Percentiles rank a stretch among this genome's conserved stretches.
phyloP scores from a whole-genome alignment of 169 alveolate species.

The Perkinsus chesapeaki region DNA sequence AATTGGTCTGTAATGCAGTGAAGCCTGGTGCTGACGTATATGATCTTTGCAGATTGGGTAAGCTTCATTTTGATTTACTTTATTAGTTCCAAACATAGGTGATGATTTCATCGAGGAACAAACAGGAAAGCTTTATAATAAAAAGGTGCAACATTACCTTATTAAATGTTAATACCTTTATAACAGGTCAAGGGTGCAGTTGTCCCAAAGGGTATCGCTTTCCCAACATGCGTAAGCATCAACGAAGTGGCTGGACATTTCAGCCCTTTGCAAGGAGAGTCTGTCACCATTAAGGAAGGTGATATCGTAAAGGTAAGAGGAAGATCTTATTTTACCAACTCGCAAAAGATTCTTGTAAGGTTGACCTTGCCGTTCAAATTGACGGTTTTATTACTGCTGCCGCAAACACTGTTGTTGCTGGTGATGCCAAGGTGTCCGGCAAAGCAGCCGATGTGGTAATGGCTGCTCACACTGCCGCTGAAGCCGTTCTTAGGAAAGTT shows the following conservation, averaged over 20 bases:
- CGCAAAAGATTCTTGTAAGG: background rate
- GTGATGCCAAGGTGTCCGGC: conserved; percentile 33
- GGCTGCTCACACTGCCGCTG: conserved; percentile 85
- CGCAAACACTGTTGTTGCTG: conserved; percentile 64
- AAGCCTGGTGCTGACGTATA: conserved; percentile 30
- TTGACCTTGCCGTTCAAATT: conserved; percentile 77
- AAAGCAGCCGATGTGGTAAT: conserved; percentile 46
- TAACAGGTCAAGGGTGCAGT: background rate
- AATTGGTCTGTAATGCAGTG: background rate
- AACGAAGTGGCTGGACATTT: conserved; percentile 87
- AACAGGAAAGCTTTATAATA: conserved; percentile 9
- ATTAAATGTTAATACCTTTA: no score
- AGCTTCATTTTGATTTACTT: background rate
- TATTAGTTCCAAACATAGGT: background rate
- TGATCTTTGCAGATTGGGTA: conserved; percentile 25
- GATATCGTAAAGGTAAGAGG: conserved; percentile 79
- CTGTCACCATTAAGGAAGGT: conserved; percentile 61
- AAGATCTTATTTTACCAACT: background rate
- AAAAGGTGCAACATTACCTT: no score
- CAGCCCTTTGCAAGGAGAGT: conserved; percentile 74
- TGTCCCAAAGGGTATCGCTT: conserved; percentile 76
- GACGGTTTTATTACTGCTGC: conserved; percentile 81
- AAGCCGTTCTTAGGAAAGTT: conserved; percentile 81
- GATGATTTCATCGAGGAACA: conserved; percentile 14
- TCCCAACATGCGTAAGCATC: conserved; percentile 92